These are phyloP conservation scores for Prunus davidiana DNA, from an alignment of 306 rosid genomes.

Conservation along the genomic window DNA sequence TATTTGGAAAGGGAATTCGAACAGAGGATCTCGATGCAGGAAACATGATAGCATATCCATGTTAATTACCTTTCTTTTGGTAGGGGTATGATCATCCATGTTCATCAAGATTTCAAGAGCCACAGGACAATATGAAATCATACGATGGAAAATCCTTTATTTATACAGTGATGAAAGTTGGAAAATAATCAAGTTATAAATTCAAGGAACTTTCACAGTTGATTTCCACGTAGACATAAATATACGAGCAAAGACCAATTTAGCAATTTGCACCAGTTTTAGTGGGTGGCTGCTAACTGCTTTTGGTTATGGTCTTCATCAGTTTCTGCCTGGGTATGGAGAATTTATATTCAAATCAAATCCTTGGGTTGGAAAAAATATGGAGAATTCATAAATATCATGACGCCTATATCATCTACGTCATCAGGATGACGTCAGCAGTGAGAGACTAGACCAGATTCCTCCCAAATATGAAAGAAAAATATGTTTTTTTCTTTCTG, in stretches of 20 bases:
- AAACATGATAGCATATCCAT: no score
- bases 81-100: constrained; percentile 19
- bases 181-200: not conserved
- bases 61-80: constrained; percentile 8
- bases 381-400: no score
- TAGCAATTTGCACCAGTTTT: not conserved
- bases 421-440: no score
- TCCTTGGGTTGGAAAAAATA: no score
- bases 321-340: not conserved
- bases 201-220: constrained; percentile 14
- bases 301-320: not conserved
- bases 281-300: not conserved
- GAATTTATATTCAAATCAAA: not conserved
- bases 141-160: not conserved
- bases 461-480: no score
- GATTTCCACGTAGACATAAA: not conserved
- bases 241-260: not conserved
- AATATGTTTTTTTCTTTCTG: not conserved
- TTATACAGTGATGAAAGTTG: not conserved
- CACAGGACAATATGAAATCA: not conserved
- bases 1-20: no score
- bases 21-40: no score
- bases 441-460: no score
- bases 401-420: no score
- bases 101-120: not conserved